A percentile compares a stretch with the other conserved stretches of the same genome.
These are phyloP conservation scores for Mucuna pruriens DNA, from an alignment of 306 rosid species.

Conservation along the genomic window DNA sequence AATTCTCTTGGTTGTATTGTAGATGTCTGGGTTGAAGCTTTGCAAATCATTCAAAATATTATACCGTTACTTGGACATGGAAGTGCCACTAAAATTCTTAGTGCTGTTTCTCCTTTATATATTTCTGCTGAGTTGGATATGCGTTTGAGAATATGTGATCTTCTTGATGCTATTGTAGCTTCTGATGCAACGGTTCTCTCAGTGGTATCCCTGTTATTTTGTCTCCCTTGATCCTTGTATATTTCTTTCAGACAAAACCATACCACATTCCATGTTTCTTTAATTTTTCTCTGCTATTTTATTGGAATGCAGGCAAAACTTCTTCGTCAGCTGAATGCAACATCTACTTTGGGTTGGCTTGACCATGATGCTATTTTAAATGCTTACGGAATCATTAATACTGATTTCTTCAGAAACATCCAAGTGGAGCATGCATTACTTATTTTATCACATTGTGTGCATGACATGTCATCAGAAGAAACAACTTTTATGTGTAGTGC, in stretches of 20 bases:
- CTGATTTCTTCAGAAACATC: slow-evolving; percentile 60
- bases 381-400: slow-evolving; percentile 61
- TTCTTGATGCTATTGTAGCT: slow-evolving; percentile 71
- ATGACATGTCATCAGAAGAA: slow-evolving; percentile 85
- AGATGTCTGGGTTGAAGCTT: slow-evolving; percentile 66
- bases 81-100: slow-evolving; percentile 61
- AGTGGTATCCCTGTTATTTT: slow-evolving; percentile 55
- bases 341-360: slow-evolving; percentile 76
- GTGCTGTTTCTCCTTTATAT: slow-evolving; percentile 69
- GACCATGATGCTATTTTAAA: slow-evolving; percentile 69
- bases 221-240: slow-evolving; percentile 28
- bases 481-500: slow-evolving; percentile 71
- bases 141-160: slow-evolving; percentile 74
- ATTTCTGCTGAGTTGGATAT: slow-evolving; percentile 65
- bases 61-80: slow-evolving; percentile 65
- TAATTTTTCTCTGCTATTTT: slow-evolving; percentile 22
- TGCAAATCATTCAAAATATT: slow-evolving; percentile 66
- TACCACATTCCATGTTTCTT: background rate
- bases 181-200: slow-evolving; percentile 61
- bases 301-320: slow-evolving; percentile 69
- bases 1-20: slow-evolving; percentile 42
- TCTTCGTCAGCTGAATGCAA: slow-evolving; percentile 72
- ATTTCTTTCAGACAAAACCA: slow-evolving; percentile 16
- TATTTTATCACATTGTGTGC: slow-evolving; percentile 88
- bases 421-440: slow-evolving; percentile 70